A percentile compares a stretch with the other conserved stretches of the same genome.
These are phyloP conservation scores for Carex scoparia DNA, from an alignment of 176 grass and related monocot species.

Conservation along the genomic window DNA sequence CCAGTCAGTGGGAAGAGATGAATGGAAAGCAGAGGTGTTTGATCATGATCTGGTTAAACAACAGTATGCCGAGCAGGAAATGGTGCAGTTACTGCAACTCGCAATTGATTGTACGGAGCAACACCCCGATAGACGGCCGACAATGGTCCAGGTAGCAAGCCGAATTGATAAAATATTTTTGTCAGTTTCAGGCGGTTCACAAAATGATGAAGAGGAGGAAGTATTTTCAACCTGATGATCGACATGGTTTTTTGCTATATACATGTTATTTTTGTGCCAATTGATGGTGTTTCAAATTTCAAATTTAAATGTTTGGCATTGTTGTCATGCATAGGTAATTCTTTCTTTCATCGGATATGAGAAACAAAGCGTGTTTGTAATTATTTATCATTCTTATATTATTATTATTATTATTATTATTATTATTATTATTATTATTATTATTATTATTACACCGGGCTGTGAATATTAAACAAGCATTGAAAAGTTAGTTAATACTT, in stretches of 20 bases:
- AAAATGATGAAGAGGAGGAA: slow-evolving; percentile 34
- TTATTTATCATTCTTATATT: slow-evolving; percentile 1
- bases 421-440: background rate
- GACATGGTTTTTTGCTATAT: slow-evolving; percentile 13
- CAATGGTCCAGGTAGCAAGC: slow-evolving; percentile 43
- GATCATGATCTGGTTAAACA: slow-evolving; percentile 40
- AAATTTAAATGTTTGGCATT: slow-evolving; percentile 21
- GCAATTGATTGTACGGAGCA: slow-evolving; percentile 69
- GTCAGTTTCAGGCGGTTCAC: slow-evolving; percentile 33
- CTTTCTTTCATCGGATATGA: slow-evolving; percentile 8
- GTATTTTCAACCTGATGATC: slow-evolving; percentile 27
- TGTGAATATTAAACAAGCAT: background rate
- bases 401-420: no score
- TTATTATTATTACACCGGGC: background rate
- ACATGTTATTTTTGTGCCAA: slow-evolving; percentile 13
- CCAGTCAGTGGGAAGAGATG: slow-evolving; percentile 65
- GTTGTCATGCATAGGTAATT: background rate
- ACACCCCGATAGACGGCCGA: slow-evolving; percentile 40
- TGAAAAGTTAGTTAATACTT: background rate
- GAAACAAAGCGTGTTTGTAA: slow-evolving; percentile 22
- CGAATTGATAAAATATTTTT: slow-evolving; percentile 47
- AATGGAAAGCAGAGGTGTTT: slow-evolving; percentile 83
- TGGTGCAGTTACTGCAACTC: slow-evolving; percentile 65
- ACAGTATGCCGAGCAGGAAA: slow-evolving; percentile 38
- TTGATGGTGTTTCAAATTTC: slow-evolving; percentile 6